phyloP scores from a whole-genome alignment of 768 basidiomycete genomes.

The Rhodotorula toruloides region DNA sequence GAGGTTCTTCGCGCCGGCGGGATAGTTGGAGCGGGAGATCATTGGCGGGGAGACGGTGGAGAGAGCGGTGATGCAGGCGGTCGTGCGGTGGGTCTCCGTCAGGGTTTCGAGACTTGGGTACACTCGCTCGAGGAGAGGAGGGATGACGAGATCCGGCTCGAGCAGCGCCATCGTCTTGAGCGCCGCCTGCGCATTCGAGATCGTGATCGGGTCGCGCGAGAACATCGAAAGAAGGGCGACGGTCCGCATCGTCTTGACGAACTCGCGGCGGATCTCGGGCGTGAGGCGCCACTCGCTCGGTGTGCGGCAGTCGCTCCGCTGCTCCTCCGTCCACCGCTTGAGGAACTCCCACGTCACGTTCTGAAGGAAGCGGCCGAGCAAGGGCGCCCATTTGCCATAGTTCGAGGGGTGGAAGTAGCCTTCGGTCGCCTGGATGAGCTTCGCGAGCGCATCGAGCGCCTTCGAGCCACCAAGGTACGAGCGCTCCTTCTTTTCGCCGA shows the following conservation, averaged over 20 bases:
- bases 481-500: constrained; percentile 37
- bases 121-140: constrained; percentile 73
- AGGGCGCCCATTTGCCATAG: constrained; percentile 68
- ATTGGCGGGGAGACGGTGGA: constrained; percentile 74
- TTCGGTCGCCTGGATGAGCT: constrained; percentile 78
- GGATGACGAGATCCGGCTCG: constrained; percentile 79
- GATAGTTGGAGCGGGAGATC: constrained; percentile 71
- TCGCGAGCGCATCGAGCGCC: constrained; percentile 77
- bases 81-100: constrained; percentile 82
- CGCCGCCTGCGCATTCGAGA: constrained; percentile 69
- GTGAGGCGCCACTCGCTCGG: constrained; percentile 74
- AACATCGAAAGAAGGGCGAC: constrained; percentile 85
- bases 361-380: constrained; percentile 67
- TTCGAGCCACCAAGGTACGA: constrained; percentile 66
- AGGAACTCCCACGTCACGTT: constrained; percentile 63
- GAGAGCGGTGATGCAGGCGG: constrained; percentile 77
- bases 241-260: constrained; percentile 74
- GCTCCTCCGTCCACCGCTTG: constrained; percentile 67
- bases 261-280: constrained; percentile 68
- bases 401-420: constrained; percentile 88
- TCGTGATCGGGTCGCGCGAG: constrained; percentile 67
- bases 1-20: constrained; percentile 74
- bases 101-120: constrained; percentile 80
- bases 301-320: constrained; percentile 70
- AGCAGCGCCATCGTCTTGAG: constrained; percentile 69